Conservation (phyloP, 2,329 filamentous ascomycete species). For the Ophiostoma perfectum region DNA sequence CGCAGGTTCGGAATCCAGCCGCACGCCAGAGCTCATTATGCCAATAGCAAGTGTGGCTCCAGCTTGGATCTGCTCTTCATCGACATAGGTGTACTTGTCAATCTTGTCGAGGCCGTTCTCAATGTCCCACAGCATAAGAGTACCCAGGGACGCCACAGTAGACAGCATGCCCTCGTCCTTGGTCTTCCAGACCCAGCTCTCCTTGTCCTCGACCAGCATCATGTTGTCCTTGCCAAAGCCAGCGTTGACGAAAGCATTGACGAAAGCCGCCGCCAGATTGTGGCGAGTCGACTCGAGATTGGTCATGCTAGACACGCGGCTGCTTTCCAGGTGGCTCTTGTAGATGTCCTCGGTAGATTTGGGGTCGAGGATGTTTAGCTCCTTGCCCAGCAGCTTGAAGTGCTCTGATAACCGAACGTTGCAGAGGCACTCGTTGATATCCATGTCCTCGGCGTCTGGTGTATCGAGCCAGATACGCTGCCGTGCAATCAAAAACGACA, state of each 20-base stretch:
- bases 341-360: conserved; percentile 98
- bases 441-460: conserved; percentile 48
- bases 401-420: conserved; percentile 85
- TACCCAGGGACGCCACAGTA: conserved; percentile 87
- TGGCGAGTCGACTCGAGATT: conserved; percentile 94
- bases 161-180: conserved; percentile 98
- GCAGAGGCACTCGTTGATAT: conserved; percentile 77
- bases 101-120: conserved; percentile 89
- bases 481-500: conserved; percentile 86
- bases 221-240: conserved; percentile 95
- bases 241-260: conserved; percentile 95
- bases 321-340: conserved; percentile 97
- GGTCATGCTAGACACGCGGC: conserved; percentile 82
- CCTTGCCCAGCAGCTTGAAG: conserved; percentile 90
- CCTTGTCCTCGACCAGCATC: conserved; percentile 89
- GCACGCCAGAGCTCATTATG: conserved; percentile 90
- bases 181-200: conserved; percentile 98
- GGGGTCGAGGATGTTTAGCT: conserved; percentile 92
- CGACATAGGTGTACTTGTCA: conserved; percentile 84
- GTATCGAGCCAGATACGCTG: conserved; percentile 76
- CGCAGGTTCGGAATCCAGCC: conserved; percentile 82
- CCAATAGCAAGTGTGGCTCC: conserved; percentile 90
- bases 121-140: conserved; percentile 88
- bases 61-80: conserved; percentile 77
- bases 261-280: conserved; percentile 91